Percentiles rank a stretch among this genome's conserved stretches.
These are phyloP conservation scores for Arthrobotrys sphaeroides DNA, from an alignment of 2,329 filamentous ascomycete species.

Conservation along the genomic window DNA sequence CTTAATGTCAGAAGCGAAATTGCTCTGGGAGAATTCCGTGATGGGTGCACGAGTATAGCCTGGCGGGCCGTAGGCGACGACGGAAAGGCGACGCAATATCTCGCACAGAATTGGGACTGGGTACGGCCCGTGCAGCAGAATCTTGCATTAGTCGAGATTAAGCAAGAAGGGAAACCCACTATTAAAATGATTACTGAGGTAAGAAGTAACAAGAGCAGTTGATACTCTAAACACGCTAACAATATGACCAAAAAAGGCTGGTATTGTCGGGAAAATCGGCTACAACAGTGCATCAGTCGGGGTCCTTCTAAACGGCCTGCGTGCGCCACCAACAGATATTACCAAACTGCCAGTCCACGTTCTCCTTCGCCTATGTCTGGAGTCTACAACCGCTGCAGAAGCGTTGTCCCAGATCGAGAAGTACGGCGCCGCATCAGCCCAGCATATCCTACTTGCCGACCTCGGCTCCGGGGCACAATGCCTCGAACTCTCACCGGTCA, in stretches of 20 bases:
- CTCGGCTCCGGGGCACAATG: slow-evolving; percentile 62
- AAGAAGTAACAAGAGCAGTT: neutral
- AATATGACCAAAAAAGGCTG: slow-evolving; percentile 59
- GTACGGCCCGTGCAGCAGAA: slow-evolving; percentile 65
- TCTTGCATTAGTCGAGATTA: slow-evolving; percentile 65
- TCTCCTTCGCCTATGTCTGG: slow-evolving; percentile 68
- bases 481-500: slow-evolving; percentile 62
- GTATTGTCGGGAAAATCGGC: slow-evolving; percentile 73
- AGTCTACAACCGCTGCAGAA: slow-evolving; percentile 64
- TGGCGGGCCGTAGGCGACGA: slow-evolving; percentile 60
- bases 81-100: slow-evolving; percentile 58
- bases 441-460: slow-evolving; percentile 66
- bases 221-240: neutral
- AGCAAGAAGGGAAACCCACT: slow-evolving; percentile 62
- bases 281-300: slow-evolving; percentile 70
- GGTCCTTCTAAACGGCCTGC: slow-evolving; percentile 71
- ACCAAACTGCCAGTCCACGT: slow-evolving; percentile 70
- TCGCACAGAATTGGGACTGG: slow-evolving; percentile 73
- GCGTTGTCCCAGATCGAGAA: slow-evolving; percentile 64
- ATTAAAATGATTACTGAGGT: slow-evolving; percentile 69
- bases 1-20: slow-evolving; percentile 70
- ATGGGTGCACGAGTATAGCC: slow-evolving; percentile 68
- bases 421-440: slow-evolving; percentile 65
- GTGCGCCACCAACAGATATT: slow-evolving; percentile 67
- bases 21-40: slow-evolving; percentile 68